Base-by-base conservation (phyloP, 768 basidiomycete genomes). In the Boletellus emodensis region DNA sequence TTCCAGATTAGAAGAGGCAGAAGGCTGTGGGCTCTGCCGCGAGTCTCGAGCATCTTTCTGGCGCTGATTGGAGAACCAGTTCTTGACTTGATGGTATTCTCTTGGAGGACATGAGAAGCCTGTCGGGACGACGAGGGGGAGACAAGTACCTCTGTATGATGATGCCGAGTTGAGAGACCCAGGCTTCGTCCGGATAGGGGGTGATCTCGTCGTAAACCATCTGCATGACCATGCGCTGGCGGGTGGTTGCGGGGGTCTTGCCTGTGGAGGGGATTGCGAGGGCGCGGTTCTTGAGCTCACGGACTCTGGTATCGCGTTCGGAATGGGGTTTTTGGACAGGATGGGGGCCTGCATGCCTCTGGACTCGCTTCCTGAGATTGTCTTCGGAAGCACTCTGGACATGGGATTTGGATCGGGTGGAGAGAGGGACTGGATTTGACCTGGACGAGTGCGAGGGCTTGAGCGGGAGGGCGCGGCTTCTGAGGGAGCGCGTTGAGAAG, bases 171-270 rank as follows among this genome's bases (percentile, higher is more conserved):
- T 83, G 66, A 9, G 75, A 76, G 65, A 80, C 75, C 82, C 82
- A 84, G 10, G 78, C 71, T 61, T 83, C 80, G 49, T 73, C 72
- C 45, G 83, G 83, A 70, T 82, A 82, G 72, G 79, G 78, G 50
- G 83, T 82, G 57, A 84, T 82, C 60, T 82, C 77, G 52, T 82
- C 75, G 61, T 80, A 84, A 20, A 84, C 78, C 75, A 82, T 82
- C 54, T 76, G 75, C 54, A 84, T 76, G 49, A 84, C 75, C 59
- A 74, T 70, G 35, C 80, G 73, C 58, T 84, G 82, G 44, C 75
- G 76, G 52, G 59, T 74, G 67, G 63, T 82, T 74, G 53, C 81
- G 46, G 82, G 81, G 9, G 82, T 70, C 61, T 68, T 68, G 43
- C 67, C 67, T 7, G 67, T 68, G 44, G 67, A 68, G 34, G 64